Percentiles rank a stretch among this genome's conserved stretches.
These are phyloP conservation scores for Rhizophlyctis rosea DNA, from an alignment of 192 early-diverging fungal species.

Conservation along the genomic window DNA sequence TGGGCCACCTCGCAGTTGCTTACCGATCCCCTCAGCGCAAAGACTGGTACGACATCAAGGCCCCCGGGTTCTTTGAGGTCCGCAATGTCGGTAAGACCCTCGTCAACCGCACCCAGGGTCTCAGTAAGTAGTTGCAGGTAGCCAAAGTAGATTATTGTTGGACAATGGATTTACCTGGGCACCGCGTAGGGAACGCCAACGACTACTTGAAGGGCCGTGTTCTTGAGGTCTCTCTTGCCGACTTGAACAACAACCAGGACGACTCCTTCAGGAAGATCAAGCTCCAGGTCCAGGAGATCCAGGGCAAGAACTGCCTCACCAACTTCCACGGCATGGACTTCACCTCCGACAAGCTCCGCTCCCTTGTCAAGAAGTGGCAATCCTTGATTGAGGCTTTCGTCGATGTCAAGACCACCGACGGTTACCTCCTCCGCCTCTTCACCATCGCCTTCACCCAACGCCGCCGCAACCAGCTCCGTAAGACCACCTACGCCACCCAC, in stretches of 20 bases:
- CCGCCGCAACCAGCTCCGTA: conserved; percentile 90
- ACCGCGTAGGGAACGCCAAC: conserved; percentile 80
- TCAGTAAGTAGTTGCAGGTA: conserved; percentile 62
- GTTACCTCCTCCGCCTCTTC: conserved; percentile 98
- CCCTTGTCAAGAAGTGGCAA: conserved; percentile 99
- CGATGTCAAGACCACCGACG: conserved; percentile 99
- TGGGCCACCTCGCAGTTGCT: too few relatives aligned
- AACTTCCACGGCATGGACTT: conserved; percentile 99
- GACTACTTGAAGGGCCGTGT: conserved; percentile 96
- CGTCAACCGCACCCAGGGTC: conserved; percentile 99
- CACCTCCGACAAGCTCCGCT: conserved; percentile 99
- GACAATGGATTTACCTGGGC: conserved; percentile 20
- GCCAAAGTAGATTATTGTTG: conserved; percentile 5
- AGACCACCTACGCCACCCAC: conserved; percentile 97
- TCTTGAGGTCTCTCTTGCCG: conserved; percentile 93
- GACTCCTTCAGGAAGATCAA: conserved; percentile 97
- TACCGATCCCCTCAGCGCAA: conserved; percentile 73
- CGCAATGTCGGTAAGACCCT: conserved; percentile 98
- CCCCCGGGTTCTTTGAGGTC: conserved; percentile 91
- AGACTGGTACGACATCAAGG: conserved; percentile 99
- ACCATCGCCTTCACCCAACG: conserved; percentile 96
- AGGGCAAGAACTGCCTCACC: conserved; percentile 98
- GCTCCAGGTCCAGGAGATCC: conserved; percentile 95
- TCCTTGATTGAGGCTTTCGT: conserved; percentile 95
- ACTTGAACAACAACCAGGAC: conserved; percentile 86